Base-by-base conservation (phyloP, 2,329 filamentous ascomycete species). In the Helotiales sp. region DNA sequence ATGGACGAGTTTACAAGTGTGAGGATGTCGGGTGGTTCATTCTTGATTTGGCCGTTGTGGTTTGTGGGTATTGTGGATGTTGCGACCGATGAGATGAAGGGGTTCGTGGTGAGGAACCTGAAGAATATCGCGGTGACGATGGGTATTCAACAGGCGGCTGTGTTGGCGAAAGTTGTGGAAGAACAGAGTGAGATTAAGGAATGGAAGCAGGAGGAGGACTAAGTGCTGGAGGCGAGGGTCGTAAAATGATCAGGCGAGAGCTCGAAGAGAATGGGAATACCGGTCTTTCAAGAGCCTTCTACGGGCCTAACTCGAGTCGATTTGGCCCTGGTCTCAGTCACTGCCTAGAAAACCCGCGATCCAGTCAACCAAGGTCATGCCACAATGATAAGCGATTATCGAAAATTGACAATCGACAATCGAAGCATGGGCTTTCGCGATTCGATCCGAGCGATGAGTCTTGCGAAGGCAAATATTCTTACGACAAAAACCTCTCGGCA, bases 41-140 rank as follows among this genome's bases (percentile, higher is more conserved):
- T 76, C 28, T 34, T 76, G 0, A 69, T 77, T 3, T 77, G 75
- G 75, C 75, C 75, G 1, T 60, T 76, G 6, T 77, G 68, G 59
- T 66, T 75, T 43, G 73, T 65, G 15, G 75, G 73, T 0, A 64
- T 69, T 3, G 59, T 73, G 34, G 70, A 71, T 40, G 34, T 67
- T 0, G 34, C 70, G 2, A 68, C 70, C 0, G 55, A 66, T 1
- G 64, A 63, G 7, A 59, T 71, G 2, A 57, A 66, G 20, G 49
- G 57, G 1, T 77, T 73, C 59, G 68, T 68, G 7, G 64, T 71
- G 2, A 70, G 60, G 54, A 75, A 71, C 49, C 40, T 77, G 2
- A 55, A 66, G 49, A 45, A 24, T 17, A 67, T 77, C 26, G 73
- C 64, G n/a, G 54, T 67, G 40, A 63, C 55, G 1, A 68, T 74